Conservation (phyloP, 768 basidiomycete species). For the Macrolepiota dolichaula region DNA sequence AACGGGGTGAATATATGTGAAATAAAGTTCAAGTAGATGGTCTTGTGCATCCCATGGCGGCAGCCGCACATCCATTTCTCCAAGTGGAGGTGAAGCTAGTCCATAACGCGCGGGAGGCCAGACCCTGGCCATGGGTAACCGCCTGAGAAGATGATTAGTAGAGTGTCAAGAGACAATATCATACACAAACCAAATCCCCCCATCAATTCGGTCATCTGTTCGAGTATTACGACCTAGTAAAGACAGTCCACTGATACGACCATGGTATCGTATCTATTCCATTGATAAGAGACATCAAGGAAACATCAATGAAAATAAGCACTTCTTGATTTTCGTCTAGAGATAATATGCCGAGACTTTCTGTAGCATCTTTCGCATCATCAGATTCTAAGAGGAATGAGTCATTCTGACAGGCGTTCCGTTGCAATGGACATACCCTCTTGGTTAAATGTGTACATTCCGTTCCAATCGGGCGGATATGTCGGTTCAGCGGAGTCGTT, state of each 20-base stretch:
- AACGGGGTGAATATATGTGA: constrained; percentile 79
- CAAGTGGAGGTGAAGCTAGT: constrained; percentile 32
- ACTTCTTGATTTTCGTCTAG: constrained; percentile 78
- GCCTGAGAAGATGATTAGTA: constrained; percentile 36
- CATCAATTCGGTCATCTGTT: constrained; percentile 63
- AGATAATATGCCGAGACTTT: constrained; percentile 67
- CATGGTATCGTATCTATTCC: constrained; percentile 77
- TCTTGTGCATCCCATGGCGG: constrained; percentile 66
- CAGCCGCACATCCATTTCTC: constrained; percentile 46
- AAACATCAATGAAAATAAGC: constrained; percentile 1
- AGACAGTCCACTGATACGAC: constrained; percentile 72
- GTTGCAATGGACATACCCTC: constrained; percentile 16
- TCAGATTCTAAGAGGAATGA: constrained; percentile 18
- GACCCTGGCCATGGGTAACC: constrained; percentile 69
- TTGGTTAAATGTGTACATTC: constrained; percentile 57
- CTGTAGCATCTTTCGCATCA: constrained; percentile 44
- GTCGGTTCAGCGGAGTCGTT: constrained; percentile 26
- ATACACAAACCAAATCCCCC: constrained; percentile 57
- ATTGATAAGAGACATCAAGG: not conserved
- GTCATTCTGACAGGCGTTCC: not conserved
- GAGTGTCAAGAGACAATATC: not conserved
- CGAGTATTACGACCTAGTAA: constrained; percentile 65
- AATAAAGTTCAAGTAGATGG: constrained; percentile 70
- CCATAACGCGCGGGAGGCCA: constrained; percentile 61
- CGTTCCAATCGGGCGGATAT: constrained; percentile 45